Conservation (phyloP, 768 basidiomycete genomes). For the Leccinellum albellum region DNA sequence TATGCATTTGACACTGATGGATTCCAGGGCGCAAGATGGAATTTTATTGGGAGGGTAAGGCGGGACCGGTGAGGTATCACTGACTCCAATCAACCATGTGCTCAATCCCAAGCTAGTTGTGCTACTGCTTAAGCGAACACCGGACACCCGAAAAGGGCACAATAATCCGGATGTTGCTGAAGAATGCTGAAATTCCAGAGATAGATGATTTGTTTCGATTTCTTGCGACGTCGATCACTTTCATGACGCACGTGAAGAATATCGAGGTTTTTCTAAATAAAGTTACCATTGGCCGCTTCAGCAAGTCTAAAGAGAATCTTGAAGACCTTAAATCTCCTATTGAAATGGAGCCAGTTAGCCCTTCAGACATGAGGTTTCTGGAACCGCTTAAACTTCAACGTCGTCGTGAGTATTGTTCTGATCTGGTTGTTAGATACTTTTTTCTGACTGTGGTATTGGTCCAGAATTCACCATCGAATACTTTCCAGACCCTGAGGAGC, state of each 20-base stretch:
- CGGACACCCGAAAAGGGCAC: conserved; percentile 57
- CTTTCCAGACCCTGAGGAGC: neutral
- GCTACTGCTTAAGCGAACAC: conserved; percentile 54
- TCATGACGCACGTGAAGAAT: conserved; percentile 73
- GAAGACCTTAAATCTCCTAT: conserved; percentile 42
- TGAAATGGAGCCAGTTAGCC: conserved; percentile 51
- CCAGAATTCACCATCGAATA: neutral
- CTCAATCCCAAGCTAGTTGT: conserved; percentile 45
- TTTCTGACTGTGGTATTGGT: neutral
- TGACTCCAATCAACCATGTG: neutral
- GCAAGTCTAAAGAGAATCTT: conserved; percentile 52
- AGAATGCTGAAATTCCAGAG: conserved; percentile 72
- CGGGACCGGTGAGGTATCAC: conserved; percentile 45
- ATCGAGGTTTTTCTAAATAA: conserved; percentile 79
- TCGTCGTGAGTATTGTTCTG: neutral
- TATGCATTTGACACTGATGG: neutral
- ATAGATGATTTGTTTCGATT: conserved; percentile 85
- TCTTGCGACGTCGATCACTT: conserved; percentile 84
- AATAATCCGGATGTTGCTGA: conserved; percentile 76
- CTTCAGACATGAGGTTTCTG: conserved; percentile 55
- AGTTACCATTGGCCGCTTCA: conserved; percentile 57
- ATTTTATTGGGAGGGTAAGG: conserved; percentile 88
- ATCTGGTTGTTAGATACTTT: neutral
- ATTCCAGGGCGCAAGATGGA: conserved; percentile 77
- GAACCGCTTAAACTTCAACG: conserved; percentile 54